Conservation (phyloP, 768 basidiomycete genomes). For the Boletales sp. region DNA sequence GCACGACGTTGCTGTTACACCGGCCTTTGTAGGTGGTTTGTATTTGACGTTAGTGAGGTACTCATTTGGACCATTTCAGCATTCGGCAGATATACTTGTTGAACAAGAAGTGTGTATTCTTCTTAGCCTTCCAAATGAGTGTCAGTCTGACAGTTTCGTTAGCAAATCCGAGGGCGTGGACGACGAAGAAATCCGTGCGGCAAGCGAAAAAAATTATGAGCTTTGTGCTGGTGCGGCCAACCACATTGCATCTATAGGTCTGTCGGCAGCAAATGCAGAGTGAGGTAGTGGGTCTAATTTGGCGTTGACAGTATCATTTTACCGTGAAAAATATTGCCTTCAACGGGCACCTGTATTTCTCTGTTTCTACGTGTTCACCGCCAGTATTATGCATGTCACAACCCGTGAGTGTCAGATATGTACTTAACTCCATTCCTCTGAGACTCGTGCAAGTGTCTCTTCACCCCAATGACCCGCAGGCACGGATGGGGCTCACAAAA, state of each 20-base stretch:
- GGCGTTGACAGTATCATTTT: slow-evolving; percentile 44
- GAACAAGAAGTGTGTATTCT: slow-evolving; percentile 38
- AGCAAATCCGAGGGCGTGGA: slow-evolving; percentile 40
- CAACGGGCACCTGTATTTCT: slow-evolving; percentile 64
- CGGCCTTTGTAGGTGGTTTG: slow-evolving; percentile 65
- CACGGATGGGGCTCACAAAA: slow-evolving; percentile 55
- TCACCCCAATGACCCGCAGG: slow-evolving; percentile 67
- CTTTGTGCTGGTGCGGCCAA: slow-evolving; percentile 76
- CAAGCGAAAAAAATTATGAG: slow-evolving; percentile 64
- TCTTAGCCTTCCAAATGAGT: not conserved
- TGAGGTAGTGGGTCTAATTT: not conserved
- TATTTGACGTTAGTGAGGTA: not conserved
- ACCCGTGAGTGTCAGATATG: slow-evolving; percentile 46
- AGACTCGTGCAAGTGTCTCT: slow-evolving; percentile 46
- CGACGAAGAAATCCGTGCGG: slow-evolving; percentile 51
- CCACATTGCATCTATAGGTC: slow-evolving; percentile 69
- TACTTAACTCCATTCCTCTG: not conserved
- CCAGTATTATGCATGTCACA: slow-evolving; percentile 75
- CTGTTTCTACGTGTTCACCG: slow-evolving; percentile 77
- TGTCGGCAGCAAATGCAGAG: slow-evolving; percentile 6
- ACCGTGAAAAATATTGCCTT: slow-evolving; percentile 60
- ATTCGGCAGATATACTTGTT: slow-evolving; percentile 25
- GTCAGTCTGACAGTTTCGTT: not conserved
- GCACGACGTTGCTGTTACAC: slow-evolving; percentile 68
- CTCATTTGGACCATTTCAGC: slow-evolving; percentile 12